phyloP scores from a whole-genome alignment of 495 filamentous ascomycete species.

The Annulohypoxylon maeteangense region DNA sequence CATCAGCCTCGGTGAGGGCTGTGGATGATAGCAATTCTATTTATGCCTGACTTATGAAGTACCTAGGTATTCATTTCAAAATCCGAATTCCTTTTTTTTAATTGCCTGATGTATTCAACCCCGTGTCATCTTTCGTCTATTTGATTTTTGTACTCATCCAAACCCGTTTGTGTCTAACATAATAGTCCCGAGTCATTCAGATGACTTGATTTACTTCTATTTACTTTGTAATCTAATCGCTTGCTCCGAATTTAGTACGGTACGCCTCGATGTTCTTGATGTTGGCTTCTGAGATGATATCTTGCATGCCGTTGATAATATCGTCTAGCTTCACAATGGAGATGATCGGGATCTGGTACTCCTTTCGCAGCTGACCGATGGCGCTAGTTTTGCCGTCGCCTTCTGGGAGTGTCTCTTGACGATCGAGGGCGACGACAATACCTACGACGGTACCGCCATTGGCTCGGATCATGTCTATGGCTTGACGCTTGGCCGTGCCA shows the following conservation, averaged over 20 bases:
- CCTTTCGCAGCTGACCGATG: constrained; percentile 81
- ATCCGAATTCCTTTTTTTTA: constrained; percentile 14
- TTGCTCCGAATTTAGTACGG: constrained; percentile 74
- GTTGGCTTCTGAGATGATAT: constrained; percentile 65
- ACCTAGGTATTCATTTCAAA: not conserved
- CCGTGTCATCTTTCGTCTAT: not conserved
- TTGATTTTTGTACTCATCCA: constrained; percentile 23
- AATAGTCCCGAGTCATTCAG: constrained; percentile 2
- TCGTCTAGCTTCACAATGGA: constrained; percentile 76
- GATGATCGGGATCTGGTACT: constrained; percentile 67
- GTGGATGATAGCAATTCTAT: not conserved
- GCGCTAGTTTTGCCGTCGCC: constrained; percentile 68
- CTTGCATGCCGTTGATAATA: constrained; percentile 74
- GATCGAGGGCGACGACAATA: constrained; percentile 87
- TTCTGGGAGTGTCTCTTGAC: constrained; percentile 79
- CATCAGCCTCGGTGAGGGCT: not conserved
- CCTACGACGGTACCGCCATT: constrained; percentile 86
- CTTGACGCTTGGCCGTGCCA: constrained; percentile 91
- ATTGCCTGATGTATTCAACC: constrained; percentile 15
- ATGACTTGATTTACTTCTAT: not conserved
- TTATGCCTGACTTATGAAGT: constrained; percentile 3
- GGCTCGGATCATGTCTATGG: constrained; percentile 81
- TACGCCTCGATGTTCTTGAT: constrained; percentile 81
- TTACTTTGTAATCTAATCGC: constrained; percentile 48
- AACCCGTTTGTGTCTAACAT: constrained; percentile 18